These are phyloP conservation scores for Plasmodium vinckei DNA, from an alignment of 169 alveolate genomes.

Conservation along the genomic window DNA sequence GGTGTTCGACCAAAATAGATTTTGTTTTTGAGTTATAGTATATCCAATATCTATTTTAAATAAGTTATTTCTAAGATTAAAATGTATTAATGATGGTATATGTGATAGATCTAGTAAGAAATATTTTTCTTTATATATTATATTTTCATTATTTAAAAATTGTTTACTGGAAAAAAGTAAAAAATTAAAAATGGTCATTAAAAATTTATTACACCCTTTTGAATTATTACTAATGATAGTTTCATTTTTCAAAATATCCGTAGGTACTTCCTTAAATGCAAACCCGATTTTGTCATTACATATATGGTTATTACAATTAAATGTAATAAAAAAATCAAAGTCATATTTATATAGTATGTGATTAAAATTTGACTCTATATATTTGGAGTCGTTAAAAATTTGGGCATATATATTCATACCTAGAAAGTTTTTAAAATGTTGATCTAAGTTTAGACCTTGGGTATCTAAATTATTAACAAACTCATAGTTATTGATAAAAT, in stretches of 20 bases:
- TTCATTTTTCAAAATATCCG: too few relatives aligned
- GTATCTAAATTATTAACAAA: constrained; percentile 32
- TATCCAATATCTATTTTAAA: constrained; percentile 33
- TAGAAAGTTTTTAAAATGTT: constrained; percentile 10
- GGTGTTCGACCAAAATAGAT: constrained; percentile 56
- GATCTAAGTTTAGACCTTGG: constrained; percentile 19
- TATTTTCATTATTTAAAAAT: constrained; percentile 39
- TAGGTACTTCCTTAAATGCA: background rate
- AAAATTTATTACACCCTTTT: background rate
- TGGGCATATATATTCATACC: constrained; percentile 46
- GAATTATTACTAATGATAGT: background rate
- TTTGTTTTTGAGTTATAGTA: constrained; percentile 50
- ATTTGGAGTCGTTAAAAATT: constrained; percentile 17
- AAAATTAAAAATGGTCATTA: constrained; percentile 15
- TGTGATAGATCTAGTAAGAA: constrained; percentile 22
- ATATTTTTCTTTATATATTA: constrained; percentile 38
- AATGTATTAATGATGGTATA: constrained; percentile 37
- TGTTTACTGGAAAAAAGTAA: constrained; percentile 34
- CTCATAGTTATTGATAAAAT: constrained; percentile 51
- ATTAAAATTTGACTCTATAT: constrained; percentile 35
- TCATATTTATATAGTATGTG: constrained; percentile 14
- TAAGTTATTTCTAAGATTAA: constrained; percentile 25
- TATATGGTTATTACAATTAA: background rate
- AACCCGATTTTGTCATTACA: constrained; percentile 36
- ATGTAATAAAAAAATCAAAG: constrained; percentile 59